Evolutionary conservation across 2,329 filamentous ascomycete genomes (phyloP).

Genomic region (Aspergillus oerlinghausenensis): DNA sequence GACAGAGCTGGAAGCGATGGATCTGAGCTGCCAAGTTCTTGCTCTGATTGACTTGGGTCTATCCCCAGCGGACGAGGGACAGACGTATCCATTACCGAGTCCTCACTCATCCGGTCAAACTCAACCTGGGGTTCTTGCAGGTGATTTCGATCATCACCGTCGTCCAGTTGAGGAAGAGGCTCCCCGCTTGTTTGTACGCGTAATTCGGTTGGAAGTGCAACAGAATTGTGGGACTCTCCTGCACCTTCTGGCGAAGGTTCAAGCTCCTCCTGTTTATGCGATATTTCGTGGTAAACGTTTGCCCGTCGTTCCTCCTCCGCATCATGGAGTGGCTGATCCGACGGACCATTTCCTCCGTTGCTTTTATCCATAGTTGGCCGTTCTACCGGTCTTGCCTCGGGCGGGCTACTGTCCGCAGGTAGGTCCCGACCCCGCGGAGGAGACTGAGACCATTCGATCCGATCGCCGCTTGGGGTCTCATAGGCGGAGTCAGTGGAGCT

Average conservation of each 20-base stretch:
- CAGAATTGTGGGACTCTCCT: not conserved
- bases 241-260: not conserved
- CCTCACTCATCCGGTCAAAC: conserved; percentile 24
- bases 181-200: not conserved
- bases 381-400: conserved; percentile 1
- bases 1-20: conserved; percentile 15
- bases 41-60: conserved; percentile 20
- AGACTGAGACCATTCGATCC: conserved; percentile 15
- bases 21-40: conserved; percentile 18
- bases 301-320: not conserved
- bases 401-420: conserved; percentile 28
- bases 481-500: conserved; percentile 6
- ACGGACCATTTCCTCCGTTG: not conserved
- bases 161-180: not conserved
- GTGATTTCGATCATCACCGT: not conserved
- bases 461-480: conserved; percentile 10
- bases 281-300: not conserved
- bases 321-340: not conserved
- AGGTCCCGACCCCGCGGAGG: conserved; percentile 7
- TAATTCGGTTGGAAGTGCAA: not conserved
- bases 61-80: conserved; percentile 28
- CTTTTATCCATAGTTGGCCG: not conserved
- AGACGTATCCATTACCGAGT: conserved; percentile 33
- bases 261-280: not conserved
- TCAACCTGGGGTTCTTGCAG: conserved; percentile 1